Base-by-base conservation (phyloP, 2,329 filamentous ascomycete species). In the Neofusicoccum sp. region DNA sequence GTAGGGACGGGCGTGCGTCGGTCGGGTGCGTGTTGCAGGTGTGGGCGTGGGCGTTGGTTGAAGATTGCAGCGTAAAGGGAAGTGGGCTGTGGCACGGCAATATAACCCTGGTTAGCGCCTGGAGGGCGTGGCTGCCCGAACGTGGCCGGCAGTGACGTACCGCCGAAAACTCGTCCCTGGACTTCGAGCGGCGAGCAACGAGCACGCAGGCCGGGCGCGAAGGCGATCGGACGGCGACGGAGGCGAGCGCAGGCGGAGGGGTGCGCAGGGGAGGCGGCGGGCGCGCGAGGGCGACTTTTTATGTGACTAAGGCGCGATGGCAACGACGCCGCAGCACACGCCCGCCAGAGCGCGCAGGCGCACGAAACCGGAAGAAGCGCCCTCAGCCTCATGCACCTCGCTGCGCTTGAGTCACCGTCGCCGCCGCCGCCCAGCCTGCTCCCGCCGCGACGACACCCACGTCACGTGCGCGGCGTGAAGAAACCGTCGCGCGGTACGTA, bases 31-130 rank as follows among this genome's bases (percentile, higher is more conserved):
- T 31, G 61, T 44, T 52, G 64, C 59, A 64, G 64, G 64, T 63
- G 41, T 54, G 45, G 34, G 43, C 14, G 45, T 41, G 64, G 36
- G 44, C 47, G 41, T 45, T 56, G 62, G 62, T 56, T 64, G 56
- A 50, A 62, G 62, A 56, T 45, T 60, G 56, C 56, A 60, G 49
- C 62, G 62, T 64, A 50, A 60, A 59, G 56, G 62, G 62, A 58
- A 59, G 56, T 64, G 62, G 52, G 62, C 61, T 62, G 61, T 62
- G 61, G 61, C 61, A 62, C 61, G 49, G 61, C 61, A 62, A 62
- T 62, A 62, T 62, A 62, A 54, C 49, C 59, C 61, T 50, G 56
- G 56, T 54, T 64, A 61, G 58, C 56, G 56, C 48, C 52, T 47
- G 47, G 60, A 45, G 56, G 45, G 56, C 61, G 61, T 59, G 61